These are phyloP conservation scores for Gomphus bonarii DNA, from an alignment of 1,284 basidiomycete genomes.

Conservation along the genomic window DNA sequence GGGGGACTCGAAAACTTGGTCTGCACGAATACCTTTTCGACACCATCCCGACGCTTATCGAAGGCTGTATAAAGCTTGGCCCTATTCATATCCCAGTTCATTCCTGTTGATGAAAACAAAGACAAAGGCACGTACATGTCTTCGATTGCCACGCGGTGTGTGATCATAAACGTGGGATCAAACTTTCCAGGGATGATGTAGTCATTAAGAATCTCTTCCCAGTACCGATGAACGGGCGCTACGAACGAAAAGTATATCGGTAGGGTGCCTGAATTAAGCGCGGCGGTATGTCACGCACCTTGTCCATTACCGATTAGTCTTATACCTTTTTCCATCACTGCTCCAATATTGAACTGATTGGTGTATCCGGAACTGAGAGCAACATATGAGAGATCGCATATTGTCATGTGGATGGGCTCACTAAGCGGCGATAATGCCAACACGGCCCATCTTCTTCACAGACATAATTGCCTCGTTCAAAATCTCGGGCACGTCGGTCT, in stretches of 20 bases:
- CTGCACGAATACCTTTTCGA: conserved; percentile 59
- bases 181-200: conserved; percentile 59
- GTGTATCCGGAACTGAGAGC: conserved; percentile 37
- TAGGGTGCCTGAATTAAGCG: not conserved
- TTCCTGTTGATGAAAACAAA: not conserved
- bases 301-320: conserved; percentile 63
- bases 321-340: conserved; percentile 71
- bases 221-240: conserved; percentile 67
- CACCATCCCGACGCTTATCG: conserved; percentile 45
- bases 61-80: conserved; percentile 47
- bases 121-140: conserved; percentile 23
- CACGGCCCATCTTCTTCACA: conserved; percentile 53
- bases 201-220: conserved; percentile 59
- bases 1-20: conserved; percentile 41
- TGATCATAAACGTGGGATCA: conserved; percentile 56
- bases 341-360: conserved; percentile 64
- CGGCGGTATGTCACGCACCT: conserved; percentile 10
- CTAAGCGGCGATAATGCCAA: conserved; percentile 56
- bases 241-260: conserved; percentile 14
- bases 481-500: conserved; percentile 68
- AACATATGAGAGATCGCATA: not conserved
- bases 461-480: conserved; percentile 60
- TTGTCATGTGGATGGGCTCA: not conserved
- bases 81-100: conserved; percentile 22
- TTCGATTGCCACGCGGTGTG: conserved; percentile 54